Percentiles rank a stretch among this genome's conserved stretches.
These are phyloP conservation scores for Pythium myriotylum DNA, from an alignment of 352 stramenopile genomes.

Conservation along the genomic window DNA sequence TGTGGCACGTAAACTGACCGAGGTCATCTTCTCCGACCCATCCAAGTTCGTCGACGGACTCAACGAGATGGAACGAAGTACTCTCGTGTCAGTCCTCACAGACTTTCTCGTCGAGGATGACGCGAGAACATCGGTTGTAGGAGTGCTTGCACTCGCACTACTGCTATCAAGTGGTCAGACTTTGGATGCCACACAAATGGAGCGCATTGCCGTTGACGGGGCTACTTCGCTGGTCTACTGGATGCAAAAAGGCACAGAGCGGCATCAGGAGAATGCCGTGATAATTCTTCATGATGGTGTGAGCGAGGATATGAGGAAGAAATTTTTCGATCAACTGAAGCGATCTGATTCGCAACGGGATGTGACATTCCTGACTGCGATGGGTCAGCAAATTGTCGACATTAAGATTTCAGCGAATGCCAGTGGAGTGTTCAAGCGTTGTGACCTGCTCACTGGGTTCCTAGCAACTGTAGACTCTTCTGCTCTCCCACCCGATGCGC, in stretches of 20 bases:
- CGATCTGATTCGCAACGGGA: constrained; percentile 49
- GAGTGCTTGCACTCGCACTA: constrained; percentile 64
- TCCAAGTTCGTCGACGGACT: constrained; percentile 61
- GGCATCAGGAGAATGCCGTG: constrained; percentile 79
- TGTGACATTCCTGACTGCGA: constrained; percentile 62
- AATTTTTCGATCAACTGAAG: constrained; percentile 72
- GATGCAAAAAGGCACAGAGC: constrained; percentile 84
- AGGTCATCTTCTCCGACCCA: constrained; percentile 71
- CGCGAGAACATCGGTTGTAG: constrained; percentile 71
- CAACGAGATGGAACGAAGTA: constrained; percentile 48
- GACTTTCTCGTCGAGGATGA: constrained; percentile 71
- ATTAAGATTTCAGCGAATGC: constrained; percentile 58
- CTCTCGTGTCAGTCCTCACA: constrained; percentile 72
- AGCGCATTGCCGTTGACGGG: constrained; percentile 72
- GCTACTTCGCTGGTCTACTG: constrained; percentile 77
- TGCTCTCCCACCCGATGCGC: constrained; percentile 47
- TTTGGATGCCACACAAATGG: constrained; percentile 62
- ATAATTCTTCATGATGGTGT: constrained; percentile 76
- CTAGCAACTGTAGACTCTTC: constrained; percentile 49
- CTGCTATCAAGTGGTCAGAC: constrained; percentile 64
- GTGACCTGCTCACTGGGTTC: constrained; percentile 54
- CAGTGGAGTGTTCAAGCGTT: constrained; percentile 69
- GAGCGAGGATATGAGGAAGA: constrained; percentile 35
- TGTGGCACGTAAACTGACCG: constrained; percentile 69
- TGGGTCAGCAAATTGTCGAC: constrained; percentile 72